Conservation (phyloP, 192 early-diverging fungal species). For the Backusella psychrophila region DNA sequence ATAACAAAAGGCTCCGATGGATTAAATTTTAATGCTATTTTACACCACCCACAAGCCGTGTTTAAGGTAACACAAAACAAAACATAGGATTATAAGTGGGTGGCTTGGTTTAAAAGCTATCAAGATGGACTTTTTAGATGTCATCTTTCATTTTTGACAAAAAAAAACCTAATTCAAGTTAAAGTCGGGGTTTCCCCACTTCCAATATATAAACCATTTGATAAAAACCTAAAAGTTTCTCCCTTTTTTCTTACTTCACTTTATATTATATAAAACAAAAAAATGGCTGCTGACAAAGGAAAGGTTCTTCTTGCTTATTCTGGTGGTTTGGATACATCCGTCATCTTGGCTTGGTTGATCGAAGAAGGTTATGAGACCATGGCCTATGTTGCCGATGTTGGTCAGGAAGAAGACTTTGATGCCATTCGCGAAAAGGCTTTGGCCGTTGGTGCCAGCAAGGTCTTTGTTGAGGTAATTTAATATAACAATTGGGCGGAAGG, state of each 20-base stretch:
- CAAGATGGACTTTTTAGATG: neutral
- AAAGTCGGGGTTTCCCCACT: slow-evolving; percentile 2
- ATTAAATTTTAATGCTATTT: slow-evolving; percentile 1
- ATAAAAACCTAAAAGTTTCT: neutral
- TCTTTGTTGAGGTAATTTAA: slow-evolving; percentile 82
- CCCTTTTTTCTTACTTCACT: neutral
- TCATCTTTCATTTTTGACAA: neutral
- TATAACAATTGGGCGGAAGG: neutral
- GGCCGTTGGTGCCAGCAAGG: slow-evolving; percentile 88
- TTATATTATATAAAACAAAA: neutral
- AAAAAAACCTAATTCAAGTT: neutral
- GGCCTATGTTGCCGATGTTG: slow-evolving; percentile 97
- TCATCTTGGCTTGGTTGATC: slow-evolving; percentile 97
- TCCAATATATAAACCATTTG: neutral
- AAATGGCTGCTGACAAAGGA: slow-evolving; percentile 63
- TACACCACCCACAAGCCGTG: neutral
- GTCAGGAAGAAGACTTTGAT: slow-evolving; percentile 99
- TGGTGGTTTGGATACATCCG: slow-evolving; percentile 98
- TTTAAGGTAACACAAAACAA: neutral
- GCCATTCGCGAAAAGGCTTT: slow-evolving; percentile 91
- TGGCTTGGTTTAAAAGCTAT: neutral
- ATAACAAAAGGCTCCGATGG: neutral
- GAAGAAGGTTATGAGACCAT: slow-evolving; percentile 98
- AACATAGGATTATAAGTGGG: neutral
- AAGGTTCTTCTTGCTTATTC: slow-evolving; percentile 95